Conservation (phyloP, 441 rosid genomes). For the Erysimum pusillum region DNA sequence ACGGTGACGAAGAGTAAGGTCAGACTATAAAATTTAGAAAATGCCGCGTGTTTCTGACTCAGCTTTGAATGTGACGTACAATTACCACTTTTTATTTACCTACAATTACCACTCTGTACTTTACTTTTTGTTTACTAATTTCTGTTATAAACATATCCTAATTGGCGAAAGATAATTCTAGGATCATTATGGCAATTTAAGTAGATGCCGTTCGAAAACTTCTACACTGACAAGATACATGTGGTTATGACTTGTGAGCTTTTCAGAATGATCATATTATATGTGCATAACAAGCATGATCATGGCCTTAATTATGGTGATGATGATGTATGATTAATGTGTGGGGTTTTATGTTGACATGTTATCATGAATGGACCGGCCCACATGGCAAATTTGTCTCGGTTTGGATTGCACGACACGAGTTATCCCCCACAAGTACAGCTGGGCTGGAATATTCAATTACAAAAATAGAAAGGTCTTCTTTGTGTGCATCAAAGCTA, state of each 20-base stretch:
- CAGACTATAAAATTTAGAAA: constrained; percentile 46
- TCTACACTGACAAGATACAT: constrained; percentile 7
- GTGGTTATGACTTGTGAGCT: constrained; percentile 2
- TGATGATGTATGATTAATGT: constrained; percentile 31
- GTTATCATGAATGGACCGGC: constrained; percentile 44
- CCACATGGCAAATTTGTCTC: constrained; percentile 51
- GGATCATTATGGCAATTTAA: not conserved
- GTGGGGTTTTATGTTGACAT: constrained; percentile 34
- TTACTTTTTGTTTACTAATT: not conserved
- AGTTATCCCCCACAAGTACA: constrained; percentile 26
- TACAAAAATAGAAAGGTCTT: constrained; percentile 29
- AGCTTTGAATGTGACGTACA: constrained; percentile 51
- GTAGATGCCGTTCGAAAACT: constrained; percentile 6
- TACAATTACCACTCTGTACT: constrained; percentile 3
- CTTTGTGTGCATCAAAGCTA: not conserved
- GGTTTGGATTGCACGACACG: constrained; percentile 47
- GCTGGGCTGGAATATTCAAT: constrained; percentile 32
- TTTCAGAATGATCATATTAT: constrained; percentile 1
- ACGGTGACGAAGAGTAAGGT: constrained; percentile 23
- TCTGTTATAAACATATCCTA: not conserved
- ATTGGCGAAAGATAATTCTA: not conserved
- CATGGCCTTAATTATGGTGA: constrained; percentile 22
- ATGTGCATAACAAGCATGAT: constrained; percentile 6
- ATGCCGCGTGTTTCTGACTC: constrained; percentile 54
- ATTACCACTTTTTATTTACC: not conserved